Evolutionary conservation across 208 protist species (phyloP).

Genomic region (Wallacemonas sp.): DNA sequence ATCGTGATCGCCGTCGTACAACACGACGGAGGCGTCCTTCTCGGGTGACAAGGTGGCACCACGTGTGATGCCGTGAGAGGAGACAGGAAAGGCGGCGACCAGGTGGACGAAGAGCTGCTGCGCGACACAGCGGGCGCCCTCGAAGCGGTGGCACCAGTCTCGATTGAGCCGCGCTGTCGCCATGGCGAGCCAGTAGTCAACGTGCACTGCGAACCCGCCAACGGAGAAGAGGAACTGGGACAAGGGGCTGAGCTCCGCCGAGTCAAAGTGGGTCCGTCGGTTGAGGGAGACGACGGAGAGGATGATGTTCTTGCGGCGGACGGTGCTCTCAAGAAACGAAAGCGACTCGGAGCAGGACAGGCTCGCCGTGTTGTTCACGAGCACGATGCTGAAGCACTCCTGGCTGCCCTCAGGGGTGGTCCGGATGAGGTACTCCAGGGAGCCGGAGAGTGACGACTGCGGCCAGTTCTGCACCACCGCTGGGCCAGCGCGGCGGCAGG

Average conservation of each 20-base stretch:
- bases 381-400: slow-evolving; percentile 73
- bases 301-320: slow-evolving; percentile 87
- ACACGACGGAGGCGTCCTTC: slow-evolving; percentile 26
- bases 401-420: slow-evolving; percentile 50
- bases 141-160: slow-evolving; percentile 83
- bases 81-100: slow-evolving; percentile 73
- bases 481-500: slow-evolving; percentile 39
- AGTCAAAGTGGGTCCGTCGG: slow-evolving; percentile 53
- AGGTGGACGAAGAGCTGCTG: slow-evolving; percentile 91
- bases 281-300: slow-evolving; percentile 76
- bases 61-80: slow-evolving; percentile 36
- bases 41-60: slow-evolving; percentile 20
- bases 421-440: slow-evolving; percentile 74
- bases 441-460: slow-evolving; percentile 45
- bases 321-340: slow-evolving; percentile 65
- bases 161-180: slow-evolving; percentile 57
- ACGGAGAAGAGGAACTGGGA: slow-evolving; percentile 70
- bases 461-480: slow-evolving; percentile 46
- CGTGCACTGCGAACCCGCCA: slow-evolving; percentile 76
- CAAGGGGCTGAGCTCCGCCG: slow-evolving; percentile 59
- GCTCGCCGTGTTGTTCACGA: slow-evolving; percentile 63
- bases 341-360: slow-evolving; percentile 44
- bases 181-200: slow-evolving; percentile 86
- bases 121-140: slow-evolving; percentile 76
- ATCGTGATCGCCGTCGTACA: slow-evolving; percentile 52